Conservation (phyloP, 2,329 filamentous ascomycete genomes). For the Claviceps monticola region DNA sequence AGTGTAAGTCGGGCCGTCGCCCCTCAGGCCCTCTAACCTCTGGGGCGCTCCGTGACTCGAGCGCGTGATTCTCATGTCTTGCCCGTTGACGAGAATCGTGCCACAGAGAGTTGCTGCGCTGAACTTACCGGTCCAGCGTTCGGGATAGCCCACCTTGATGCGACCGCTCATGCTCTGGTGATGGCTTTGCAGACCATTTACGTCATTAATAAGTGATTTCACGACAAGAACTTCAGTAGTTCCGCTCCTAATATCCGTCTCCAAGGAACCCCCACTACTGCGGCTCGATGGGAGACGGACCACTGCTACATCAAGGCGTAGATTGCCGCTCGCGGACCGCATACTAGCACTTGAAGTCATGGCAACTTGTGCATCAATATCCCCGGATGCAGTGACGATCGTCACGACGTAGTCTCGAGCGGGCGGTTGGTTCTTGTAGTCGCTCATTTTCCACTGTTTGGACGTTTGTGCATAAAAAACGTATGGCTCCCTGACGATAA, state of each 20-base stretch:
- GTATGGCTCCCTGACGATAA: background rate
- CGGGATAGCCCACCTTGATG: conserved; percentile 31
- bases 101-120: conserved; percentile 27
- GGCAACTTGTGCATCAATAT: conserved; percentile 20
- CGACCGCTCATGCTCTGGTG: conserved; percentile 32
- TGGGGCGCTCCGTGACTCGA: conserved; percentile 20
- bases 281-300: conserved; percentile 27
- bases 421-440: background rate
- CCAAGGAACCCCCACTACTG: conserved; percentile 14
- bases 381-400: background rate
- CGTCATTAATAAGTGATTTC: conserved; percentile 7
- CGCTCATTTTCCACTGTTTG: background rate
- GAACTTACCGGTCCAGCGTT: conserved; percentile 34
- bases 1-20: conserved; percentile 13
- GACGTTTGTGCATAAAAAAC: background rate
- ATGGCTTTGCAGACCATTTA: conserved; percentile 23
- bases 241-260: conserved; percentile 32
- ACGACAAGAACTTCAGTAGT: conserved; percentile 17
- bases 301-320: conserved; percentile 21
- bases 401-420: background rate
- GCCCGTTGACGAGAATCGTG: conserved; percentile 24
- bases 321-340: conserved; percentile 25
- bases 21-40: conserved; percentile 26
- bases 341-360: conserved; percentile 24
- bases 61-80: conserved; percentile 25